Base-by-base conservation (phyloP, 2,329 filamentous ascomycete genomes). In the Cercospora sp. region DNA sequence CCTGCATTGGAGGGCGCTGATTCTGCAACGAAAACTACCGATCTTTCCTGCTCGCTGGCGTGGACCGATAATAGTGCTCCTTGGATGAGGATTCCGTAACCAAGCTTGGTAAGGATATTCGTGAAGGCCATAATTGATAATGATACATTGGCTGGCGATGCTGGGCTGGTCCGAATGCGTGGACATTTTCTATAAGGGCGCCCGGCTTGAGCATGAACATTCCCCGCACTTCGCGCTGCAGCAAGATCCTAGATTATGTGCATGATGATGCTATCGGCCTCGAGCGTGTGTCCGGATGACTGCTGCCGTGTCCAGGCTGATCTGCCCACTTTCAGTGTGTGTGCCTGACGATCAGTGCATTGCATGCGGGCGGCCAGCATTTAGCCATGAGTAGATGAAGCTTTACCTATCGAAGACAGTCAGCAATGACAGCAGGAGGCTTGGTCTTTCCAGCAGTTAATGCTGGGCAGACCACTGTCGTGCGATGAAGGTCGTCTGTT, bases 61-160 rank as follows among this genome's bases (percentile, higher is more conserved):
- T 33, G 1, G 33, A n/a, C 8, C 3, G n/a, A 76, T 97, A 93
- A n/a, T 4, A 48, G n/a, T 5, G 59, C 33, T 26, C 45, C 26
- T 31, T 3, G 48, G 5, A 39, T 2, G 2, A 26, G 12, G 1
- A 55, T 9, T 20, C 20, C 62, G 16, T 7, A 12, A 12, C 3
- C 4, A 20, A 53, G 16, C 8, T 30, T 36, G 20, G 9, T 36
- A 28, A 36, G 31, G 36, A 63, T 51, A 26, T 2, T 45, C 9
- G 58, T 42, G 9, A 12, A 48, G 28, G 60, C 60, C 60, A 62
- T 62, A 4, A 36, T 20, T 20, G 18, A n/a, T 16, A 48, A 55
- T 16, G 26, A 30, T 51, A 51, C 10, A 28, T 31, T 48, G n/a
- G 26, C 13, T 62, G 39, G 4, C 13, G n/a, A 36, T 33, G 55